Base-by-base conservation (phyloP, 2,329 filamentous ascomycete species). In the Ceratocystis alfenasii region DNA sequence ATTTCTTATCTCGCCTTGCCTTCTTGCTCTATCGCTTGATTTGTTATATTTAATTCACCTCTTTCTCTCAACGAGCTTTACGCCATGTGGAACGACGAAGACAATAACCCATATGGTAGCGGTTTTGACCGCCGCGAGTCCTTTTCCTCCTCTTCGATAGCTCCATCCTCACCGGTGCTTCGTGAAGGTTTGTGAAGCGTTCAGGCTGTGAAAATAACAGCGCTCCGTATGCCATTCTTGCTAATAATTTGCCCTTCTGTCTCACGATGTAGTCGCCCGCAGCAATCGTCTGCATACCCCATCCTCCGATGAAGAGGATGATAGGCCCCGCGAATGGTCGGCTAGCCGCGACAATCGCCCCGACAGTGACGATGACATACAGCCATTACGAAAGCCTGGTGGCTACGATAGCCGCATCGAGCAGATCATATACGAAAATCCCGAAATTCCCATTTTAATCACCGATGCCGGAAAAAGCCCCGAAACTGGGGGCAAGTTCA, bases 81-180 rank as follows among this genome's bases (percentile, higher is more conserved):
- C 71, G 48, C 63, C 28, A 97, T 97, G 93, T 97, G 93, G 93
- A 95, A 96, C 82, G 92, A 97, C 80, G 93, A 97, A 78, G 90
- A 97, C 74, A 97, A 97, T 78, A 97, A 97, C 75, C 93, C 93
- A 4, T 96, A 97, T 74, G 92, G 91, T 70, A 84, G 81, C 72
- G 93, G 90, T 76, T 96, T 95, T 78, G 89, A 94, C 75, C 88
- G 89, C 72, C 86, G 89, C 72, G 89, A 95, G 75, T 89, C 89
- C 69, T 85, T 88, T 74, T 81, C 85, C 59, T 90, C 87, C 33
- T 87, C 61, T 48, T 64, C 87, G 41, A 78, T 80, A 55, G 85
- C 87, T 73, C 84, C 86, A 25, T 78, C 84, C 65, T 88, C 87
- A 48, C 86, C 86, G 60, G 76, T 75, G 55, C 74, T 77, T 64